phyloP scores from a whole-genome alignment of 768 basidiomycete genomes.

The Mycena vulgaris region DNA sequence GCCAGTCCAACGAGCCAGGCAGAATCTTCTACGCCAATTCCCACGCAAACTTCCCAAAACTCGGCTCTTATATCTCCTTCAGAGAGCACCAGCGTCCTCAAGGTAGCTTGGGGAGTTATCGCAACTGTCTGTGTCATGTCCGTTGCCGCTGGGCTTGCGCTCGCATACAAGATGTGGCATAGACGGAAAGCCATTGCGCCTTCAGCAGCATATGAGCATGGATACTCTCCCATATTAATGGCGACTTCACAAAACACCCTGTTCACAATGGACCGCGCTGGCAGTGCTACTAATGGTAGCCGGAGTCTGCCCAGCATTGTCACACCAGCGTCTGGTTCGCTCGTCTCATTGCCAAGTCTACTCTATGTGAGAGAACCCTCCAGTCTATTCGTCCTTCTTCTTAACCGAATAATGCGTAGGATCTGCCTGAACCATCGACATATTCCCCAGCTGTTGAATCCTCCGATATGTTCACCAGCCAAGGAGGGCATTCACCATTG shows the following conservation, averaged over 20 bases:
- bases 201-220: slow-evolving; percentile 22
- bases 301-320: background rate
- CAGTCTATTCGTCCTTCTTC: background rate
- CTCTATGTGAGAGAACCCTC: slow-evolving; percentile 13
- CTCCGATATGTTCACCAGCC: slow-evolving; percentile 38
- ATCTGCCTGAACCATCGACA: slow-evolving; percentile 24
- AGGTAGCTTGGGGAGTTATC: slow-evolving; percentile 18
- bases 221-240: slow-evolving; percentile 12
- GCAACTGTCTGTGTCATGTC: slow-evolving; percentile 7
- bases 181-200: slow-evolving; percentile 13
- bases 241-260: slow-evolving; percentile 4
- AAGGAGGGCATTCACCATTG: slow-evolving; percentile 33
- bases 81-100: background rate
- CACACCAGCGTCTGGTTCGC: background rate
- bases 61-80: background rate
- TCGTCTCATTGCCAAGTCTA: slow-evolving; percentile 25
- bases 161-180: slow-evolving; percentile 17
- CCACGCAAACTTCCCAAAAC: background rate
- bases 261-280: background rate
- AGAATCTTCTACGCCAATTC: background rate
- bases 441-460: slow-evolving; percentile 45
- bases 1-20: background rate
- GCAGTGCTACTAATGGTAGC: background rate
- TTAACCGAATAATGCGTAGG: slow-evolving; percentile 11
- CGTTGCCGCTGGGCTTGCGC: slow-evolving; percentile 1